These are phyloP conservation scores for Sporothrix brunneoviolacea DNA, from an alignment of 2,329 filamentous ascomycete species.

Conservation along the genomic window DNA sequence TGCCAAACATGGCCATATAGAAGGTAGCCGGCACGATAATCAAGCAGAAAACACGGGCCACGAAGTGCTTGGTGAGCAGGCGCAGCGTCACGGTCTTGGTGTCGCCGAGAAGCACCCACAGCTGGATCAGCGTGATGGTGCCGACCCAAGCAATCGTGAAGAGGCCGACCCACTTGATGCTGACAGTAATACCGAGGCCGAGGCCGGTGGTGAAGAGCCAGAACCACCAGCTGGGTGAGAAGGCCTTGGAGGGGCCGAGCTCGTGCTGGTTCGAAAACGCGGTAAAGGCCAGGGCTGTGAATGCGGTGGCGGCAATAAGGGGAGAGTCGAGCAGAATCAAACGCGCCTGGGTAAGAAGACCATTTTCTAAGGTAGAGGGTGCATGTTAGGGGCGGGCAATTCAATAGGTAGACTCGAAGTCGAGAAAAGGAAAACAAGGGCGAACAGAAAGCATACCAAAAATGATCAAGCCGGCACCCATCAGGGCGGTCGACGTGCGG, in stretches of 20 bases:
- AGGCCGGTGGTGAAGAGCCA: slow-evolving; percentile 86
- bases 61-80: slow-evolving; percentile 87
- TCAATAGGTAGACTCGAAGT: too few species aligned
- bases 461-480: slow-evolving; percentile 81
- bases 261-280: slow-evolving; percentile 98
- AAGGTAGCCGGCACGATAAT: slow-evolving; percentile 83
- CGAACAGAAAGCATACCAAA: slow-evolving; percentile 62
- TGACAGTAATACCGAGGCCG: slow-evolving; percentile 80
- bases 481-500: slow-evolving; percentile 72
- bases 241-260: slow-evolving; percentile 80
- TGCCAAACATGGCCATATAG: slow-evolving; percentile 95
- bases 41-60: slow-evolving; percentile 83
- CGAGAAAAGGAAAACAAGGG: neutral
- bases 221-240: slow-evolving; percentile 93
- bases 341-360: slow-evolving; percentile 87
- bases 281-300: slow-evolving; percentile 83
- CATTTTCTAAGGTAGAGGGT: slow-evolving; percentile 72
- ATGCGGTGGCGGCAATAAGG: slow-evolving; percentile 84
- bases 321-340: slow-evolving; percentile 95
- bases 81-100: slow-evolving; percentile 76
- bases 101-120: slow-evolving; percentile 93
- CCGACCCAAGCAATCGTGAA: slow-evolving; percentile 99
- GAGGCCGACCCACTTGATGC: slow-evolving; percentile 97
- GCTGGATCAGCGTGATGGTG: slow-evolving; percentile 78
- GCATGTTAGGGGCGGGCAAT: too few species aligned